Evolutionary conservation across 208 protist genomes (phyloP), one percentile per base, ranked within the genome.

Genomic region (Trypanosoma cruzi): DNA sequence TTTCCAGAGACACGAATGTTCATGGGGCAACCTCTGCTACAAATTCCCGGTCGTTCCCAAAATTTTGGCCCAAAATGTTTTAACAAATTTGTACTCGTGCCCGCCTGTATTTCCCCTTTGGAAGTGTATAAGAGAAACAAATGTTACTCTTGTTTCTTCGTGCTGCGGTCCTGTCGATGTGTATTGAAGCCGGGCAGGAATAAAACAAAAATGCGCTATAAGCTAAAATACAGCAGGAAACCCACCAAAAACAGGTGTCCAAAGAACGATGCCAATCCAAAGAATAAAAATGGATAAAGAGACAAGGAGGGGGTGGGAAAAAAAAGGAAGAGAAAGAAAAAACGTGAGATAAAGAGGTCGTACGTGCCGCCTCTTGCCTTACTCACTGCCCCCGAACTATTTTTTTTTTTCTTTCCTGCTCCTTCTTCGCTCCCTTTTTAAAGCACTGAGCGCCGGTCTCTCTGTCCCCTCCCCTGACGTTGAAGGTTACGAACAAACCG

Each of bases 1-100:
- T 94, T 94, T 4, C 86, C 89, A 13, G 83, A 88, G 13, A 94
- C 89, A n/a, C 78, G 50, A 60, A 94, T 82, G 65, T 94, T 90
- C 89, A 94, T 92, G 44, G 16, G 6, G 42, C 14, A 13, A 34
- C 37, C 49, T 0, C 24, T n/a, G 5, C 16, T 52, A 5, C 55
- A 28, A 40, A 4, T 22, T 42, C 62, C 24, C 32, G 49, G 31
- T 57, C 26, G 18, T 26, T 3, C 16, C 46, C n/a, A 42, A 11
- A 11, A 10, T 37, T 1, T 34, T 52, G 32, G 14, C 8, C 34
- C 20, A 16, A 31, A 4, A 59, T 10, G 1, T 2, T n/a, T 10
- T 22, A 14, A 44, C 40, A 16, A 44, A 16, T 7, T 2, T 44
- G 40, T 16, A 16, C 18, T 20, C 8, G 40, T 13, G 13, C 8